phyloP scores from a whole-genome alignment of 1,139 yeast species.

The Wickerhamomyces sp. region DNA sequence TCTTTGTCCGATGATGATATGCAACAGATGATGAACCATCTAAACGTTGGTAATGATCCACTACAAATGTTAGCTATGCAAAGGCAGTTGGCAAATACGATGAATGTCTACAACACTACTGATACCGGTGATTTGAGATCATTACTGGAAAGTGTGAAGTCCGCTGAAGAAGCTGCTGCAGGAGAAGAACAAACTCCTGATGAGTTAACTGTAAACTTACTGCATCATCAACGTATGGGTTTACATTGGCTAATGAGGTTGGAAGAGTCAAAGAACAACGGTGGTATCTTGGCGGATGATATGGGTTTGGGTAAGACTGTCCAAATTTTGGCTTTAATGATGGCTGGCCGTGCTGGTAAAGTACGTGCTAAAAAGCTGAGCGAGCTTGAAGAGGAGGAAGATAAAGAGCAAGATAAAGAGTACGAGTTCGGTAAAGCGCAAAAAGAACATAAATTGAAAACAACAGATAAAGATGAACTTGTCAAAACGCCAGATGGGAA shows the following conservation, averaged over 20 bases:
- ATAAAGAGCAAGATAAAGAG: conserved; percentile 2
- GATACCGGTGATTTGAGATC: conserved; percentile 46
- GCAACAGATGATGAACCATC: neutral
- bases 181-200: conserved; percentile 66
- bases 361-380: neutral
- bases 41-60: neutral
- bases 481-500: neutral
- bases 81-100: conserved; percentile 1
- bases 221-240: conserved; percentile 86
- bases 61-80: neutral
- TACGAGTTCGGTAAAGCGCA: neutral
- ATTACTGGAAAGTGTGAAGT: conserved; percentile 61
- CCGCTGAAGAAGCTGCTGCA: conserved; percentile 46
- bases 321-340: conserved; percentile 68
- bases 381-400: neutral
- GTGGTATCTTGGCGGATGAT: conserved; percentile 88
- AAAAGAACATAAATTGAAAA: neutral
- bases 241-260: conserved; percentile 74
- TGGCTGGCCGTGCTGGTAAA: conserved; percentile 42
- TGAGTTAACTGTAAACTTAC: conserved; percentile 55
- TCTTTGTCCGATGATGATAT: conserved; percentile 2
- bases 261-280: conserved; percentile 50
- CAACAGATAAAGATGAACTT: neutral
- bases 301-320: conserved; percentile 95
- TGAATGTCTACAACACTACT: conserved; percentile 28